A percentile compares a stretch with the other conserved stretches of the same genome.
phyloP scores from a whole-genome alignment of 495 filamentous ascomycete species.

The Aspergillus steynii region DNA sequence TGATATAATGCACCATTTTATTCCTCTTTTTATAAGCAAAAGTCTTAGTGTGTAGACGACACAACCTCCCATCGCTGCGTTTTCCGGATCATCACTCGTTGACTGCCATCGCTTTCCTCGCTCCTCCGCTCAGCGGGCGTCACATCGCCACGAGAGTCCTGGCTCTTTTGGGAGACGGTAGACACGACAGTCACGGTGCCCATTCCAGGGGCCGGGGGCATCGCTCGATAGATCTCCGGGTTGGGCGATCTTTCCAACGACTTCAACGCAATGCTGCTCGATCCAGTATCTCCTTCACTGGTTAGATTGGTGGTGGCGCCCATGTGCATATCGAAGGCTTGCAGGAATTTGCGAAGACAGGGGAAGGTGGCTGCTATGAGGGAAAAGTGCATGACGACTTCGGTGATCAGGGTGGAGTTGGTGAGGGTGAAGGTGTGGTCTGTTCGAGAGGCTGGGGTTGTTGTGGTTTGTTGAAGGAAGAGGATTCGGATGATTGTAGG shows the following conservation, averaged over 20 bases:
- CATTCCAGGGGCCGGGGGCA: background rate
- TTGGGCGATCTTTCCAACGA: background rate
- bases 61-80: constrained; percentile 1
- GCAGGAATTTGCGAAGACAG: constrained; percentile 1
- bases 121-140: background rate
- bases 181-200: background rate
- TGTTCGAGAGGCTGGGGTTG: background rate
- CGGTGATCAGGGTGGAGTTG: background rate
- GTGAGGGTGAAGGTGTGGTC: background rate
- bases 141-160: too few species aligned
- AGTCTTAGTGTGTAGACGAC: too few species aligned
- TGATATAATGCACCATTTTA: too few species aligned
- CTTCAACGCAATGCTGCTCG: too few species aligned
- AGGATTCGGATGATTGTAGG: constrained; percentile 1
- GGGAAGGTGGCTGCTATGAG: constrained; percentile 6
- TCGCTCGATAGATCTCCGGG: background rate
- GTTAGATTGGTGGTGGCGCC: constrained; percentile 1
- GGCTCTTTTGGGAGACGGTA: background rate
- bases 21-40: background rate
- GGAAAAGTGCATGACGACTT: constrained; percentile 5
- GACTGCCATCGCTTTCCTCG: background rate
- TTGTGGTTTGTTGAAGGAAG: background rate
- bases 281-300: background rate
- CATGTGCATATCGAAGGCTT: constrained; percentile 6
- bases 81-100: background rate